phyloP scores from a whole-genome alignment of 768 basidiomycete species.

The Bullera alba region DNA sequence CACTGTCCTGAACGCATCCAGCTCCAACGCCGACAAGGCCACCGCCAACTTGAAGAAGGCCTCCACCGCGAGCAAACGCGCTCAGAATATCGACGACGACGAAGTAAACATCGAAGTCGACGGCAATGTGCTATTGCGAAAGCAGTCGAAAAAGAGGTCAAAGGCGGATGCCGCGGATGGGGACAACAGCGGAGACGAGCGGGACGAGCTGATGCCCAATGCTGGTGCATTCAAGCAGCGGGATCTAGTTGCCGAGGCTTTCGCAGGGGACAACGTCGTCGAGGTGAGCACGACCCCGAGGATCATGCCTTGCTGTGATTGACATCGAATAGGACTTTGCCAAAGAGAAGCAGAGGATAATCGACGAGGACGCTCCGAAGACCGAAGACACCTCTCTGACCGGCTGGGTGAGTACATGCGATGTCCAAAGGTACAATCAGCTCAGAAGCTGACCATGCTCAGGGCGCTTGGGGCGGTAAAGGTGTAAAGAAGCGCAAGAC shows the following conservation, averaged over 20 bases:
- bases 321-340: constrained; percentile 64
- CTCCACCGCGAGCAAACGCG: constrained; percentile 58
- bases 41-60: constrained; percentile 68
- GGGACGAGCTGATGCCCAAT: constrained; percentile 46
- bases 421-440: neutral
- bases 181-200: constrained; percentile 50
- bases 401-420: constrained; percentile 69
- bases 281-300: constrained; percentile 53
- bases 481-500: constrained; percentile 59
- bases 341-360: constrained; percentile 71
- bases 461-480: constrained; percentile 89
- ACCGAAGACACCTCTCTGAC: constrained; percentile 84
- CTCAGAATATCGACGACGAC: constrained; percentile 64
- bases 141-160: constrained; percentile 45
- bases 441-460: constrained; percentile 7
- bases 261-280: constrained; percentile 94
- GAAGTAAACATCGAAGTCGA: constrained; percentile 66
- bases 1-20: constrained; percentile 51
- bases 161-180: constrained; percentile 53
- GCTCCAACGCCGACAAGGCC: constrained; percentile 58
- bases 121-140: constrained; percentile 18
- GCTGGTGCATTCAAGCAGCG: constrained; percentile 63
- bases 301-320: neutral
- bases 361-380: constrained; percentile 76
- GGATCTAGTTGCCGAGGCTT: constrained; percentile 86